Conservation (phyloP, 805 yeast genomes). For the Monosporozyma siamensis region DNA sequence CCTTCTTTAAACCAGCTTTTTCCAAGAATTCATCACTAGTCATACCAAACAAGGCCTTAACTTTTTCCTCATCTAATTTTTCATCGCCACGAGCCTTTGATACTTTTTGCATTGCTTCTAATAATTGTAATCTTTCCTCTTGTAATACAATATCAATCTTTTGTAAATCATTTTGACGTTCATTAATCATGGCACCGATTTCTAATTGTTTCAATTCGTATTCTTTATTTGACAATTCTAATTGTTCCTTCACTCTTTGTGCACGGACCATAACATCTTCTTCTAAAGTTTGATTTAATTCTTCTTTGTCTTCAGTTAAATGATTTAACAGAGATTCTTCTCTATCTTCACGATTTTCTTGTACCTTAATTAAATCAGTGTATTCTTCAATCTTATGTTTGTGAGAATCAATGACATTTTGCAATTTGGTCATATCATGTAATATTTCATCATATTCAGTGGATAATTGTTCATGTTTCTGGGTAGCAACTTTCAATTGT, state of each 20-base stretch:
- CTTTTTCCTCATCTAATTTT: conserved; percentile 25
- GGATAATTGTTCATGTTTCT: conserved; percentile 24
- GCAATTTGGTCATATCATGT: conserved; percentile 37
- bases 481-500: conserved; percentile 35
- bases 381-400: conserved; percentile 29
- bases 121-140: conserved; percentile 25
- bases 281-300: conserved; percentile 16
- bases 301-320: conserved; percentile 27
- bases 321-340: conserved; percentile 28
- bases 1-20: conserved; percentile 9
- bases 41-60: conserved; percentile 27
- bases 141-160: conserved; percentile 30
- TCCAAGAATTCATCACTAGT: conserved; percentile 25
- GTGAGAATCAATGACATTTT: conserved; percentile 28
- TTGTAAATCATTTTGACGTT: conserved; percentile 31
- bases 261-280: conserved; percentile 19
- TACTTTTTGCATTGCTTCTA: conserved; percentile 31
- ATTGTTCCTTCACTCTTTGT: conserved; percentile 31
- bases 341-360: conserved; percentile 23
- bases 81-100: conserved; percentile 32
- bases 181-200: conserved; percentile 31
- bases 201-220: conserved; percentile 32
- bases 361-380: conserved; percentile 26
- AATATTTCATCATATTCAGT: conserved; percentile 32
- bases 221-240: conserved; percentile 27